Conservation (phyloP, 1,284 basidiomycete species). For the Agroathelia rolfsii region DNA sequence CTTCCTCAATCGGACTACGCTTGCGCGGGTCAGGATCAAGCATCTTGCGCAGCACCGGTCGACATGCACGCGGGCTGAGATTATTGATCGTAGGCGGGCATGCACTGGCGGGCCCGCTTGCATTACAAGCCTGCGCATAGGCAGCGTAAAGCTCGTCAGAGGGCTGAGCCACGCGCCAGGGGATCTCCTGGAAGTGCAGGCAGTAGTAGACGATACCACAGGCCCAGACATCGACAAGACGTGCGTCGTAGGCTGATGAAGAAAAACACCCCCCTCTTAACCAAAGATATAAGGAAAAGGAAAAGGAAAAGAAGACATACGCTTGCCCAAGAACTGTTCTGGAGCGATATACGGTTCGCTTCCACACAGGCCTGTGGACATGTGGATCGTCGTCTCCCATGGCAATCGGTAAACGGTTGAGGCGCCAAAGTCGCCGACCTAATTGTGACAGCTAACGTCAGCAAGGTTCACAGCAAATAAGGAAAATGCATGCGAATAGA, state of each 20-base stretch:
- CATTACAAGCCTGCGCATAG: slow-evolving; percentile 64
- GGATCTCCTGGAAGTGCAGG: slow-evolving; percentile 92
- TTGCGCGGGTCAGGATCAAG: slow-evolving; percentile 88
- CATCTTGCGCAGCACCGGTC: slow-evolving; percentile 87
- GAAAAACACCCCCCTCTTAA: slow-evolving; percentile 11
- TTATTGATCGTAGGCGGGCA: slow-evolving; percentile 81
- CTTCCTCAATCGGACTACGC: slow-evolving; percentile 75
- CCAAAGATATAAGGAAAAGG: slow-evolving; percentile 12
- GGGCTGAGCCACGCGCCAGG: slow-evolving; percentile 90
- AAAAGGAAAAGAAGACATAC: slow-evolving; percentile 45
- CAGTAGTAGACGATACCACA: slow-evolving; percentile 97
- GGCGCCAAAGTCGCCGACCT: slow-evolving; percentile 98
- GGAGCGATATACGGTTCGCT: slow-evolving; percentile 98
- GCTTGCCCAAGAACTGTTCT: slow-evolving; percentile 93
- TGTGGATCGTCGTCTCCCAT: slow-evolving; percentile 95
- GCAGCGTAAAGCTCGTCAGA: slow-evolving; percentile 78
- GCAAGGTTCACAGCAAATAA: slow-evolving; percentile 10
- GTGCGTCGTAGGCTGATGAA: slow-evolving; percentile 87
- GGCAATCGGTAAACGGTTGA: slow-evolving; percentile 97
- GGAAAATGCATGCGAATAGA: slow-evolving; percentile 13
- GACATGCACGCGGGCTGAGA: slow-evolving; percentile 78
- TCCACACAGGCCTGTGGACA: slow-evolving; percentile 94
- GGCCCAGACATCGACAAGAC: slow-evolving; percentile 97
- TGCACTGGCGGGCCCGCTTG: slow-evolving; percentile 28
- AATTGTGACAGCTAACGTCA: slow-evolving; percentile 10